Percentiles rank a stretch among this genome's conserved stretches.
These are phyloP conservation scores for Cylindrotheca fusiformis DNA, from an alignment of 108 stramenopile genomes.

Conservation along the genomic window DNA sequence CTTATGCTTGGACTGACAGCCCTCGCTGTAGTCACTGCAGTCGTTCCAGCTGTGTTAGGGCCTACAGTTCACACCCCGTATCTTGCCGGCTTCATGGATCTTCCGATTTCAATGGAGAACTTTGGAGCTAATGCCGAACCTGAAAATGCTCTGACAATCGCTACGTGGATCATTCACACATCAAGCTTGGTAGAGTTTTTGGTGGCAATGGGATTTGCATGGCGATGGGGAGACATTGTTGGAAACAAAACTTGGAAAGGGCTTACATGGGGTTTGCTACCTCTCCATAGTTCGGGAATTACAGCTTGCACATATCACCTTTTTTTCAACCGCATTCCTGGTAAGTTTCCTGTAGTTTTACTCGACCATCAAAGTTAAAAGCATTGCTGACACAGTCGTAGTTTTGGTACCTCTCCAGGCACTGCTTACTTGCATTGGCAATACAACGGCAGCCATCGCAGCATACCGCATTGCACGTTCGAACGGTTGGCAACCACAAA, in stretches of 20 bases:
- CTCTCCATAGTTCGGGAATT: constrained; percentile 86
- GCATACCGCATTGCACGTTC: constrained; percentile 71
- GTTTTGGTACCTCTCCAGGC: constrained; percentile 87
- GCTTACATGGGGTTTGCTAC: constrained; percentile 90
- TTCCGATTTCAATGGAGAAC: constrained; percentile 34
- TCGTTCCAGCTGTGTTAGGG: constrained; percentile 54
- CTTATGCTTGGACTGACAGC: constrained; percentile 57
- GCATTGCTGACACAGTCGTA: too few species aligned
- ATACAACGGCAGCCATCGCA: constrained; percentile 75
- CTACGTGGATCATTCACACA: constrained; percentile 89
- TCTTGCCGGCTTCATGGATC: constrained; percentile 71
- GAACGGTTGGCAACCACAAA: constrained; percentile 61
- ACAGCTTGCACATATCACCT: constrained; percentile 92
- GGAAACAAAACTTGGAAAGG: constrained; percentile 85
- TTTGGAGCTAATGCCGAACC: constrained; percentile 61
- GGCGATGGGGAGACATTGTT: constrained; percentile 73
- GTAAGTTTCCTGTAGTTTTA: neutral
- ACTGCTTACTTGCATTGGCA: constrained; percentile 72
- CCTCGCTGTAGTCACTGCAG: constrained; percentile 54
- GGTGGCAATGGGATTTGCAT: constrained; percentile 88
- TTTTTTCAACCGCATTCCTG: constrained; percentile 84
- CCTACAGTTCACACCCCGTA: constrained; percentile 73
- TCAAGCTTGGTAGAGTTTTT: constrained; percentile 86
- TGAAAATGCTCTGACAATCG: constrained; percentile 50
- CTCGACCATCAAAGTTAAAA: too few species aligned